Percentiles rank a stretch among this genome's conserved stretches.
Conservation (phyloP, 2,329 filamentous ascomycete species). For the Didymosphaeria variabile region DNA sequence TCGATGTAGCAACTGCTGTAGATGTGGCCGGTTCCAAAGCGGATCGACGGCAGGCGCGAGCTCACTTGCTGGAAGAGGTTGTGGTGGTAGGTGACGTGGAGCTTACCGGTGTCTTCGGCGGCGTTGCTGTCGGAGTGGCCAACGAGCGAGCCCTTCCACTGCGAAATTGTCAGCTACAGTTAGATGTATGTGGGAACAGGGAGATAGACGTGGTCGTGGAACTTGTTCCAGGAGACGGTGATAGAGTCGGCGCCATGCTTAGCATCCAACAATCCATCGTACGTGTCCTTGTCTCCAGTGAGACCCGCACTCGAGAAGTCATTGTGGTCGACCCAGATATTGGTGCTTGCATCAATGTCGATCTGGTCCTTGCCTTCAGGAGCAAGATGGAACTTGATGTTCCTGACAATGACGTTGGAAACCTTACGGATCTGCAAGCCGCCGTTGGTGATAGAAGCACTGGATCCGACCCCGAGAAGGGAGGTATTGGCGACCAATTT, state of each 20-base stretch:
- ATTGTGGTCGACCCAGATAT: slow-evolving; percentile 71
- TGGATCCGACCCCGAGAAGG: slow-evolving; percentile 53
- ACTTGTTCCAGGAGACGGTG: slow-evolving; percentile 63
- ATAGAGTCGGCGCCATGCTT: slow-evolving; percentile 70
- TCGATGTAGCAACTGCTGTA: slow-evolving; percentile 61
- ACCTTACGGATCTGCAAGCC: slow-evolving; percentile 63
- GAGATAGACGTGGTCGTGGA: slow-evolving; percentile 60
- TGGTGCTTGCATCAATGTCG: slow-evolving; percentile 64
- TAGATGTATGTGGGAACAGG: neutral
- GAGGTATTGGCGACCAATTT: slow-evolving; percentile 38
- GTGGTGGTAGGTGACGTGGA: slow-evolving; percentile 72
- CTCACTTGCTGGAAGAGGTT: slow-evolving; percentile 72
- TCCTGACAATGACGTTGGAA: slow-evolving; percentile 70
- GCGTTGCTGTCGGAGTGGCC: slow-evolving; percentile 68
- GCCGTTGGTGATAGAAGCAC: slow-evolving; percentile 53
- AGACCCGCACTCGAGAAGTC: slow-evolving; percentile 66
- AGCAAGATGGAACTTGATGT: slow-evolving; percentile 67
- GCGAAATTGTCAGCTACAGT: slow-evolving; percentile 17
- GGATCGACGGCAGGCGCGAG: slow-evolving; percentile 69
- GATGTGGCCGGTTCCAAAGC: slow-evolving; percentile 72
- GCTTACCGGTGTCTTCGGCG: slow-evolving; percentile 64
- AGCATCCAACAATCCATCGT: slow-evolving; percentile 62
- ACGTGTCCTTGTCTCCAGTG: slow-evolving; percentile 41
- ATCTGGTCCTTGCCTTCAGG: slow-evolving; percentile 68
- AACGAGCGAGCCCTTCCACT: slow-evolving; percentile 68